Evolutionary conservation across 2,329 filamentous ascomycete species (phyloP).

Genomic region (Fonsecaea pedrosoi): DNA sequence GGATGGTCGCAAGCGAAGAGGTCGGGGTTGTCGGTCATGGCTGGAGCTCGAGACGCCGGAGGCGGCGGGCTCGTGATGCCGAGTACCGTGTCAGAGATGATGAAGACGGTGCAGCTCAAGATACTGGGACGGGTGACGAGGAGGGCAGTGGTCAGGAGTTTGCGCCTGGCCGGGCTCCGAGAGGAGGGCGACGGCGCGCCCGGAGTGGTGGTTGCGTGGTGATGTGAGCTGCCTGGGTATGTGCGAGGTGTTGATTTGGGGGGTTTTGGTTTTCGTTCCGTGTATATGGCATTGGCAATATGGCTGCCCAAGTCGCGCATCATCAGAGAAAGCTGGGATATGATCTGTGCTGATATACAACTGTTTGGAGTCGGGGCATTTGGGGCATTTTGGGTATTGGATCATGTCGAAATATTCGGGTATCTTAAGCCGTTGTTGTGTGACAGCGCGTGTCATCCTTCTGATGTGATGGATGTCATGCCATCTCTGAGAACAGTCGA

Average conservation of each 20-base stretch:
- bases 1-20: conserved; percentile 91
- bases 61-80: conserved; percentile 80
- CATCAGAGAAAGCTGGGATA: background rate
- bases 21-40: conserved; percentile 67
- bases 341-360: background rate
- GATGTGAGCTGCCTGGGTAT: conserved; percentile 61
- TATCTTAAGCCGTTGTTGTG: background rate
- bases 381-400: background rate
- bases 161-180: conserved; percentile 26
- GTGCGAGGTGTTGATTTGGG: background rate
- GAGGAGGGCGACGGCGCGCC: conserved; percentile 63
- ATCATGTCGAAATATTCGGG: background rate
- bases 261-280: background rate
- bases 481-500: background rate
- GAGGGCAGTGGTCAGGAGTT: conserved; percentile 45
- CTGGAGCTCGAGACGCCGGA: conserved; percentile 69
- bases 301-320: background rate
- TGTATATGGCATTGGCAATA: background rate
- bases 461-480: background rate
- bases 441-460: background rate
- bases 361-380: background rate
- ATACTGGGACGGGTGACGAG: conserved; percentile 41
- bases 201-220: conserved; percentile 68
- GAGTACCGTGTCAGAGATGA: conserved; percentile 81
- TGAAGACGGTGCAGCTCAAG: conserved; percentile 60